Evolutionary conservation across 2,329 filamentous ascomycete species (phyloP).

Genomic region (Ophiosphaerella korrae): DNA sequence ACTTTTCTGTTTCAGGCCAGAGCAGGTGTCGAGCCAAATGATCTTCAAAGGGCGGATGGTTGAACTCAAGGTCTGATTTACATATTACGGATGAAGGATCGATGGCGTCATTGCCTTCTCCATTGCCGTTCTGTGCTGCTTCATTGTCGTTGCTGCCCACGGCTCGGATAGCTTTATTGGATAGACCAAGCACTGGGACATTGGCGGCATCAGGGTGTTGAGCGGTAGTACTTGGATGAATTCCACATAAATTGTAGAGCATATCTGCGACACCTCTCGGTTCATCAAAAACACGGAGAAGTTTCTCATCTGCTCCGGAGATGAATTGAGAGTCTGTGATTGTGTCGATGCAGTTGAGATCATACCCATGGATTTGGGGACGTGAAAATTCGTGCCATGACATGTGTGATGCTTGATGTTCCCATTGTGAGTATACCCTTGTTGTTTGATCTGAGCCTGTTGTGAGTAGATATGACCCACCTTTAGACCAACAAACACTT

Average conservation of each 20-base stretch:
- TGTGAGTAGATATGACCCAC: conserved; percentile 83
- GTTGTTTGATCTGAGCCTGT: conserved; percentile 94
- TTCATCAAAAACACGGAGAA: conserved; percentile 93
- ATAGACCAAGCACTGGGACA: conserved; percentile 92
- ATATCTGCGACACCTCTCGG: conserved; percentile 81
- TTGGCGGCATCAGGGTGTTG: conserved; percentile 82
- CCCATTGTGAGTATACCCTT: conserved; percentile 82
- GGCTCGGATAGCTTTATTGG: conserved; percentile 84
- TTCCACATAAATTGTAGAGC: conserved; percentile 69
- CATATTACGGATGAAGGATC: conserved; percentile 62
- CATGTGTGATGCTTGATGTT: conserved; percentile 42
- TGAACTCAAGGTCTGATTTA: conserved; percentile 66
- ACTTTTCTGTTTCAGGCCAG: conserved; percentile 94
- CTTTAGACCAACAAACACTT: conserved; percentile 80
- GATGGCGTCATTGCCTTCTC: conserved; percentile 59
- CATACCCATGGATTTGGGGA: conserved; percentile 97
- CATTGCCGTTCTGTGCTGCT: conserved; percentile 44
- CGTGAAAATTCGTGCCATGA: conserved; percentile 97
- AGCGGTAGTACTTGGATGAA: conserved; percentile 41
- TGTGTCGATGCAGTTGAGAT: conserved; percentile 89
- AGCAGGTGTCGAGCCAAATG: conserved; percentile 86
- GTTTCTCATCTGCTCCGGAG: conserved; percentile 94
- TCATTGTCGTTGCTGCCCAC: conserved; percentile 41
- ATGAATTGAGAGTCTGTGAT: conserved; percentile 79
- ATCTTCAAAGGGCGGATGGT: conserved; percentile 85